Evolutionary conservation across 2,329 filamentous ascomycete genomes (phyloP).

Genomic region (Neopestalotiopsis clavispora): DNA sequence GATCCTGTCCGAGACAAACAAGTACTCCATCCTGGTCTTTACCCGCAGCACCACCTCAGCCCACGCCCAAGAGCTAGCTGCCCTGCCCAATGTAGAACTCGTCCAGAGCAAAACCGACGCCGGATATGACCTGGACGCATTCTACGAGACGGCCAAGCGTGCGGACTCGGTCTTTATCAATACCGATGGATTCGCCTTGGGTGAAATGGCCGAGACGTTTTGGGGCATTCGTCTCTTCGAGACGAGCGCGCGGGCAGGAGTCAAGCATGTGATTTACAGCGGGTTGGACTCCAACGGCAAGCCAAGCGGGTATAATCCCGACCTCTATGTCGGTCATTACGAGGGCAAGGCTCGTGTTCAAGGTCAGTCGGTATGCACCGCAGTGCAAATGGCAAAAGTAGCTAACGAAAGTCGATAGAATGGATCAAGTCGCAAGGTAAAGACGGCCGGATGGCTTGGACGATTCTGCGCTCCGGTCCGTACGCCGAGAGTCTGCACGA

Average conservation of each 20-base stretch:
- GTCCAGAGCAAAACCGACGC: neutral
- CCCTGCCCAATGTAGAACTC: slow-evolving; percentile 4
- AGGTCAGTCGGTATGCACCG: neutral
- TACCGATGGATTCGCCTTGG: slow-evolving; percentile 5
- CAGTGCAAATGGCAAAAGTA: neutral
- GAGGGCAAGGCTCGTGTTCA: slow-evolving; percentile 7
- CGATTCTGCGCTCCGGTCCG: neutral
- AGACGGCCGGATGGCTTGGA: neutral
- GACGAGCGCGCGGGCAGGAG: neutral
- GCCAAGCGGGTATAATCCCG: neutral
- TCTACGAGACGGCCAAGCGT: neutral
- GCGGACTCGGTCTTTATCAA: slow-evolving; percentile 2
- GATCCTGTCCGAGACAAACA: neutral
- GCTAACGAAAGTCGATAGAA: neutral
- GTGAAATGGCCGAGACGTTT: neutral
- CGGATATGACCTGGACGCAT: neutral
- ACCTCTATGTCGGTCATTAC: slow-evolving; percentile 8
- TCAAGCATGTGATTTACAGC: slow-evolving; percentile 3
- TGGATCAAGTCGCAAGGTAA: neutral
- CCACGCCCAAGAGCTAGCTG: slow-evolving; percentile 2
- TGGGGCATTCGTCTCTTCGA: slow-evolving; percentile 6
- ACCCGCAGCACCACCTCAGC: neutral
- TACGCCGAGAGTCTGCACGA: slow-evolving; percentile 1
- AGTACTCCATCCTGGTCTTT: neutral
- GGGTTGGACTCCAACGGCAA: slow-evolving; percentile 2